These are phyloP conservation scores for Acarospora socialis DNA, from an alignment of 2,329 filamentous ascomycete species.

Conservation along the genomic window DNA sequence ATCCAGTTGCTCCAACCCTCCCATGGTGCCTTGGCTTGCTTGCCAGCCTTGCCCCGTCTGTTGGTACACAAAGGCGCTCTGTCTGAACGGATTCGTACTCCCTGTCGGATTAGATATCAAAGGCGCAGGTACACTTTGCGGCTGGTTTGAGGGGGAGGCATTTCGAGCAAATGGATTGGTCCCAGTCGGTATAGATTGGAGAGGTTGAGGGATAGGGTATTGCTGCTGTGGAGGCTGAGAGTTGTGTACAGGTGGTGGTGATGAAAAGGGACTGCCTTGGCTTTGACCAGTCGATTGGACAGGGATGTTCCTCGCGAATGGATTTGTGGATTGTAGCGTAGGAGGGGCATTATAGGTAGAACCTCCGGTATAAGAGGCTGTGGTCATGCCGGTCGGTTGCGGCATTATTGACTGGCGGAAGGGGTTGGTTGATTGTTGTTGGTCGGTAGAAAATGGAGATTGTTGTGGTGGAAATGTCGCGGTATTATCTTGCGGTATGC, in stretches of 20 bases:
- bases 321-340: conserved; percentile 62
- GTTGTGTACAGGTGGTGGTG: conserved; percentile 21
- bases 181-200: conserved; percentile 48
- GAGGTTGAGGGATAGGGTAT: conserved; percentile 21
- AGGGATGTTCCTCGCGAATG: conserved; percentile 56
- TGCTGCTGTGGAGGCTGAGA: conserved; percentile 19
- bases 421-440: conserved; percentile 62
- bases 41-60: conserved; percentile 77
- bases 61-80: conserved; percentile 81
- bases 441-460: conserved; percentile 25
- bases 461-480: conserved; percentile 32
- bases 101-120: conserved; percentile 67
- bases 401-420: conserved; percentile 82
- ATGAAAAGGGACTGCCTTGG: conserved; percentile 21
- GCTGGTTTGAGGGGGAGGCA: conserved; percentile 26
- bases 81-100: conserved; percentile 87
- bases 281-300: conserved; percentile 9
- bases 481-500: conserved; percentile 36
- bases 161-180: conserved; percentile 58
- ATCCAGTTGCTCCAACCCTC: conserved; percentile 61
- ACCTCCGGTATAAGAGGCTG: conserved; percentile 26
- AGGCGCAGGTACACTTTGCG: conserved; percentile 26
- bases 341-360: conserved; percentile 32
- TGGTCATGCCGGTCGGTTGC: conserved; percentile 33
- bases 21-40: conserved; percentile 63